Base-by-base conservation (phyloP, 495 filamentous ascomycete species). In the Thermochaetoides thermophila region DNA sequence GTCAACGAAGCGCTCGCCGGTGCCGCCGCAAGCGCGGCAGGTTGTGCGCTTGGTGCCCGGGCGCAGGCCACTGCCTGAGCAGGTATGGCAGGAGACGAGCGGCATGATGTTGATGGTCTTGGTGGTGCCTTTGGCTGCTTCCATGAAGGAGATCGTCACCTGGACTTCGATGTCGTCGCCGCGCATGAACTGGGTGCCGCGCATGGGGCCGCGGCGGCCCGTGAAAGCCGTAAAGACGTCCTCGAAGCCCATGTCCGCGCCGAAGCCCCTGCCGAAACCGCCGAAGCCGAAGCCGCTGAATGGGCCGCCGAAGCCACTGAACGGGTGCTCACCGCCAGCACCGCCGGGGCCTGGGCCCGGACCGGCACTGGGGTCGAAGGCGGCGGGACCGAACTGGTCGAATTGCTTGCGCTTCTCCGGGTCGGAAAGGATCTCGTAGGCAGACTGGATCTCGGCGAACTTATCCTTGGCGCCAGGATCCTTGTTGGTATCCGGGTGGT, bases 401-500 rank as follows among this genome's bases (percentile, higher is more conserved):
- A 77, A 97, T 31, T 81, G 77, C 50, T 87, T 76, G 46, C 78
- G 78, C 68, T 95, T 96, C 56, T 89, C 74, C 7, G 85, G 65
- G 52, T 97, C 85, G 21, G 81, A 85, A 3, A 97, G 67, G 22
- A 95, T 60, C 52, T 97, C 89, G 52, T 96, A 97, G 2, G 89
- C 81, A 1, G 77, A 65, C 52, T 95, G 89, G 34, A 89, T 80
- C 41, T 93, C 89, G 27, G 75, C 64, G 49, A 97, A 97, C 47
- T 81, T 87, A 34, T 96, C 89, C 53, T 95, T 95, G 19, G 89
- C 87, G 5, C 61, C 63, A 6, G 84, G 50, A 32, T 94, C 89
- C 58, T 95, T 97, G 63, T 94, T 96, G 23, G 89, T 94, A 55
- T 97, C 89, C 6, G 89, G 89, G 47, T 97, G 89, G 52, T 75